Conservation (phyloP, 495 filamentous ascomycete species). For the Gamarada debralockiae region DNA sequence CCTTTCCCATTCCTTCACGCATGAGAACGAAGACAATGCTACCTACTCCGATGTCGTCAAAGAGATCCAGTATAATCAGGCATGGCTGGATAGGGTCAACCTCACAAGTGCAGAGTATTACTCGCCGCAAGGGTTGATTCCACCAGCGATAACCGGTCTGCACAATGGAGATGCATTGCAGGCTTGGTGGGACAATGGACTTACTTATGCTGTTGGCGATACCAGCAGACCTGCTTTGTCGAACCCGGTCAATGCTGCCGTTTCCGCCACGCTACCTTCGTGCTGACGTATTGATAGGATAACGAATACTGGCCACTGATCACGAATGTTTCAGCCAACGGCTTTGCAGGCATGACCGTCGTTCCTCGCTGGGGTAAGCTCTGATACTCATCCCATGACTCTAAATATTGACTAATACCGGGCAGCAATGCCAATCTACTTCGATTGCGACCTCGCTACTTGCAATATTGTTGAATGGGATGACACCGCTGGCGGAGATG, state of each 20-base stretch:
- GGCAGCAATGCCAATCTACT: neutral
- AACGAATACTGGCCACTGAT: too few relatives aligned
- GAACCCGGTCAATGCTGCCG: too few relatives aligned
- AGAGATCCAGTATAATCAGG: conserved; percentile 58
- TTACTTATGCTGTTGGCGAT: too few relatives aligned
- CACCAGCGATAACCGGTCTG: too few relatives aligned
- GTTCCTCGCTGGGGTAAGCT: conserved; percentile 51
- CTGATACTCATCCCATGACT: neutral
- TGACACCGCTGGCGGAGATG: conserved; percentile 46
- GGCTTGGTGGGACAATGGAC: too few relatives aligned
- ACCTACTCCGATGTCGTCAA: conserved; percentile 53
- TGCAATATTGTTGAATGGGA: conserved; percentile 60
- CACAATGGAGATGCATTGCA: too few relatives aligned
- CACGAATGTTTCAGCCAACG: too few relatives aligned
- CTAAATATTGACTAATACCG: neutral
- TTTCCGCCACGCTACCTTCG: too few relatives aligned
- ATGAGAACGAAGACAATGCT: conserved; percentile 55
- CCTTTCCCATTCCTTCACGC: conserved; percentile 62
- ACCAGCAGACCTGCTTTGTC: too few relatives aligned
- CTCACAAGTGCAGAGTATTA: conserved; percentile 38
- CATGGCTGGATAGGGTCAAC: conserved; percentile 51
- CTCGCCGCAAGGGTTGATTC: conserved; percentile 52
- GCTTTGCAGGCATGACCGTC: conserved; percentile 53
- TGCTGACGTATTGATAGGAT: too few relatives aligned
- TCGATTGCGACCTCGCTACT: conserved; percentile 42